phyloP scores from a whole-genome alignment of 139 green algal species.

The Coccomyxa sp. region DNA sequence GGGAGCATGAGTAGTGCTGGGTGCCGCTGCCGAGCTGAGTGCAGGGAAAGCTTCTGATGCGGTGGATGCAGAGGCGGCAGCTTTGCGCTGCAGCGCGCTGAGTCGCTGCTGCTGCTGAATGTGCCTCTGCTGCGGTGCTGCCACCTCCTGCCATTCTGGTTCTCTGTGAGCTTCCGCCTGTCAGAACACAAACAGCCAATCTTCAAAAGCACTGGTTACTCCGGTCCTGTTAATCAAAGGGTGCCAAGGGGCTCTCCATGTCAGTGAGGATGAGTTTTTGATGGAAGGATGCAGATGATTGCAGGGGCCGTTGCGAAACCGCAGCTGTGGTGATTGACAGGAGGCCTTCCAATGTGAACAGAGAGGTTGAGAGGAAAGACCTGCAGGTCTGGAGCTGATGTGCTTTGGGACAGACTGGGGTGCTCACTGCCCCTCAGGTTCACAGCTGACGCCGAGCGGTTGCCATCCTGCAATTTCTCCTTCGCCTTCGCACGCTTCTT shows the following conservation, averaged over 20 bases:
- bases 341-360: too few species aligned
- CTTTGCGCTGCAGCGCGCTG: neutral
- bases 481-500: conserved; percentile 38
- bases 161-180: neutral
- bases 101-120: neutral
- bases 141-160: conserved; percentile 9
- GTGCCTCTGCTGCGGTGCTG: neutral
- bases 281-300: too few species aligned
- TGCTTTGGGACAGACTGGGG: neutral
- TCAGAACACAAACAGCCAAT: neutral
- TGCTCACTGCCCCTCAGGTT: neutral
- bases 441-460: neutral
- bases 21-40: neutral
- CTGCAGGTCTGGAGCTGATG: neutral
- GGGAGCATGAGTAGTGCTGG: too few species aligned
- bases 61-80: neutral
- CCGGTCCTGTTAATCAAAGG: too few species aligned
- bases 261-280: too few species aligned
- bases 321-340: too few species aligned
- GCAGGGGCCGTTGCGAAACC: too few species aligned
- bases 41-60: conserved; percentile 9
- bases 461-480: neutral
- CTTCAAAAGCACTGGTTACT: too few species aligned
- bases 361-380: neutral
- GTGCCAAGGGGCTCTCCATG: too few species aligned